Evolutionary conservation across 352 stramenopile species (phyloP).

Genomic region (Globisporangium polare): DNA sequence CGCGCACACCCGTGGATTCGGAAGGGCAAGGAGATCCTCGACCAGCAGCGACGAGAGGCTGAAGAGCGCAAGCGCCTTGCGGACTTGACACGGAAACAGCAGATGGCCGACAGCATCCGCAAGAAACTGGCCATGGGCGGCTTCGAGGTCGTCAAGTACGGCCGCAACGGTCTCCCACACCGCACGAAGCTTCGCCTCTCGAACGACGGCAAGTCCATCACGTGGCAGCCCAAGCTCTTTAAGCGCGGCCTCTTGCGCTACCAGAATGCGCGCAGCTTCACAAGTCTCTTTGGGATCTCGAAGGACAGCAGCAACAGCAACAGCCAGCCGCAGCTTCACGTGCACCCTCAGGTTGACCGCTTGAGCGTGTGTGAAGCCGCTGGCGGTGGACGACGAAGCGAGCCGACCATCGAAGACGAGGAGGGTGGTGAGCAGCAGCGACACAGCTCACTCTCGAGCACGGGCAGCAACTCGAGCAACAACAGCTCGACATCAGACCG

Average conservation of each 20-base stretch:
- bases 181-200: constrained; percentile 74
- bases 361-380: constrained; percentile 21
- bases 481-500: constrained; percentile 38
- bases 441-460: constrained; percentile 11
- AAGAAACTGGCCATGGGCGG: constrained; percentile 67
- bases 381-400: constrained; percentile 20
- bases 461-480: constrained; percentile 18
- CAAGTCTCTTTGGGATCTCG: constrained; percentile 52
- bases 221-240: constrained; percentile 75
- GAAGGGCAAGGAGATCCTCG: constrained; percentile 38
- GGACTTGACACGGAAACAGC: constrained; percentile 54
- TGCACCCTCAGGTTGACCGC: constrained; percentile 32
- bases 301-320: constrained; percentile 29
- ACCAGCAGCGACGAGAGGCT: constrained; percentile 37
- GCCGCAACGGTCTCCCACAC: constrained; percentile 68
- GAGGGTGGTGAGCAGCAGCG: constrained; percentile 8
- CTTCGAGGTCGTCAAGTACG: constrained; percentile 80
- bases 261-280: constrained; percentile 65
- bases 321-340: constrained; percentile 40
- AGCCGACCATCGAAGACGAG: constrained; percentile 23
- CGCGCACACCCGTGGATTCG: constrained; percentile 63
- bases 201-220: constrained; percentile 59
- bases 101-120: constrained; percentile 57
- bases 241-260: constrained; percentile 68
- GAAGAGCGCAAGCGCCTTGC: constrained; percentile 42